Percentiles rank a stretch among this genome's conserved stretches.
Evolutionary conservation across 441 rosid genomes (phyloP).

Genomic region (Raphanus hybrid): DNA sequence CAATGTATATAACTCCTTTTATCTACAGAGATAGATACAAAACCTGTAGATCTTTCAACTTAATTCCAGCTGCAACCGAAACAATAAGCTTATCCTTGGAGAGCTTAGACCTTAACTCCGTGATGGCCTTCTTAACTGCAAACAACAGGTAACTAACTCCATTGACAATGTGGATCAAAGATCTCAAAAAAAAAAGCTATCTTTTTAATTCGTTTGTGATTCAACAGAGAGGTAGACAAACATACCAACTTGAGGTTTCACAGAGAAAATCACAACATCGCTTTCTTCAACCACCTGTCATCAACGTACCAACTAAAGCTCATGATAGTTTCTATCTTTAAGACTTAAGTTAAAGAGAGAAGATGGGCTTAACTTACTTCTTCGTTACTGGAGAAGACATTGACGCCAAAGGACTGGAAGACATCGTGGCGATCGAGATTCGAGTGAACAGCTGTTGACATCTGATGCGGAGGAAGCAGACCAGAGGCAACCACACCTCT

Average conservation of each 20-base stretch:
- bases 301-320: no score
- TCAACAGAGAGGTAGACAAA: slow-evolving; percentile 1
- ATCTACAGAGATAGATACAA: no score
- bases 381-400: slow-evolving; percentile 51
- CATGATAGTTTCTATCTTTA: background rate
- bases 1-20: no score
- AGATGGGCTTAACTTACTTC: slow-evolving; percentile 49
- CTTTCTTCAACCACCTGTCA: slow-evolving; percentile 84
- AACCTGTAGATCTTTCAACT: slow-evolving; percentile 82
- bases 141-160: slow-evolving; percentile 7
- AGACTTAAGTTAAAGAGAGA: background rate
- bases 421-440: slow-evolving; percentile 59
- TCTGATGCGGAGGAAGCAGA: slow-evolving; percentile 68
- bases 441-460: slow-evolving; percentile 64
- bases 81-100: slow-evolving; percentile 79
- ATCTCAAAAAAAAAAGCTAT: no score
- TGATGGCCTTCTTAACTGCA: slow-evolving; percentile 75
- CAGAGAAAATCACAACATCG: slow-evolving; percentile 85
- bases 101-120: slow-evolving; percentile 63
- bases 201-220: background rate
- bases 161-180: background rate
- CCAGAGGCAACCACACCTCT: slow-evolving; percentile 81
- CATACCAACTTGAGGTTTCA: slow-evolving; percentile 91
- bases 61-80: slow-evolving; percentile 85
- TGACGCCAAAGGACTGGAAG: slow-evolving; percentile 80